A percentile compares a stretch with the other conserved stretches of the same genome.
These are phyloP conservation scores for Royoungia palumana DNA, from an alignment of 768 basidiomycete species.

Conservation along the genomic window DNA sequence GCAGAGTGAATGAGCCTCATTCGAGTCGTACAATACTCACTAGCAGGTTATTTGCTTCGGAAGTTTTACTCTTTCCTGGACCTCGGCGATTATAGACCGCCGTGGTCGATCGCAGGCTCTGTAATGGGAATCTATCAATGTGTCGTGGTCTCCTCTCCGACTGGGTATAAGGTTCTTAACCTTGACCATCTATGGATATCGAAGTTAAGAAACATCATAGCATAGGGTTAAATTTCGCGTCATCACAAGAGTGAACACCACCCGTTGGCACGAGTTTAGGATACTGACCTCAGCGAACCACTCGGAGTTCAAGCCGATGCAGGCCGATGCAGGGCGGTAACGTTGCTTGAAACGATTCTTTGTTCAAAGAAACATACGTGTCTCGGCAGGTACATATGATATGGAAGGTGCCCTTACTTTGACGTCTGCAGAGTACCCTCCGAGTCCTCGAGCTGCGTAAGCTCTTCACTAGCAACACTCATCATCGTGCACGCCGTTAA, in stretches of 20 bases:
- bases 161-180: too few relatives aligned
- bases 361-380: slow-evolving; percentile 1
- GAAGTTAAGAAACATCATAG: too few relatives aligned
- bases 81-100: too few relatives aligned
- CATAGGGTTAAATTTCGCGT: too few relatives aligned
- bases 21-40: too few relatives aligned
- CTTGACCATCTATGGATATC: too few relatives aligned
- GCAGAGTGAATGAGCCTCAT: slow-evolving; percentile 8
- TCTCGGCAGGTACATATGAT: slow-evolving; percentile 1
- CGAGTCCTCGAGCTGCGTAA: not conserved
- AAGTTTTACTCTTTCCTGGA: too few relatives aligned
- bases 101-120: too few relatives aligned
- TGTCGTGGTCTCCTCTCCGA: too few relatives aligned
- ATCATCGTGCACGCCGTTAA: slow-evolving; percentile 9
- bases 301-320: not conserved
- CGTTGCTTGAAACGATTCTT: slow-evolving; percentile 2
- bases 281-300: not conserved
- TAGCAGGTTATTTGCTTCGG: too few relatives aligned
- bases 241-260: too few relatives aligned
- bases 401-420: not conserved
- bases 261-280: not conserved
- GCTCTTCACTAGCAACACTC: not conserved
- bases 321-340: not conserved
- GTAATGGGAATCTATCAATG: too few relatives aligned
- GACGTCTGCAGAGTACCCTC: not conserved